Evolutionary conservation across 2,329 filamentous ascomycete species (phyloP), one percentile per base, ranked within the genome.

Genomic region (Fusarium pseudoanthophilum): DNA sequence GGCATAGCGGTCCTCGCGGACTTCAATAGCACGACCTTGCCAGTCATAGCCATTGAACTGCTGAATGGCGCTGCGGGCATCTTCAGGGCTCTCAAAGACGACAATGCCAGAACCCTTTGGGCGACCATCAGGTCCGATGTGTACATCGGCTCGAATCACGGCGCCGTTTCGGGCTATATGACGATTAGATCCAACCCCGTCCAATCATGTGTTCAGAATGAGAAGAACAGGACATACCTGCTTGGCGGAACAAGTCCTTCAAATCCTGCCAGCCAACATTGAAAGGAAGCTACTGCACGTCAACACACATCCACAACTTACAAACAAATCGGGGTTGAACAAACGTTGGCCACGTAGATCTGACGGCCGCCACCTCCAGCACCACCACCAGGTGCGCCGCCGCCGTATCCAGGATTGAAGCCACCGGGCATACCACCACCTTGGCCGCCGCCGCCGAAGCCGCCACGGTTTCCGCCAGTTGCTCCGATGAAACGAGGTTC

Each of bases 11-110:
- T 99, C 96, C 83, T 98, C 95, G 72, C 96, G 95, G 72, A 99
- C 96, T 82, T 99, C 96, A 57, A 99, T 90, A 59, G 92, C 86
- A 66, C 96, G 93, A 16, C 96, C 96, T 82, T 98, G 95, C 96
- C 96, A 99, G 74, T 99, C 96, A 81, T 97, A 98, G 67, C 96
- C 96, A 81, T 98, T 98, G 87, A 98, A 99, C 77, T 98, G 95
- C 80, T 95, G 92, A 75, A 99, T 99, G 28, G 96, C 96, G 80
- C 95, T 97, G 75, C 95, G 94, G 46, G 96, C 95, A 83, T 99
- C 96, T 67, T 98, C 95, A 4, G 95, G 91, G 65, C 92, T 95
- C 82, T 99, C 96, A 81, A 98, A 99, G 46, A 96, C 95, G 70
- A 99, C 96, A 66, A 98, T 97, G 75, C 96, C 96, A 57, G 96